Evolutionary conservation across 495 filamentous ascomycete species (phyloP).

Genomic region (Aspergillus kassunensis): DNA sequence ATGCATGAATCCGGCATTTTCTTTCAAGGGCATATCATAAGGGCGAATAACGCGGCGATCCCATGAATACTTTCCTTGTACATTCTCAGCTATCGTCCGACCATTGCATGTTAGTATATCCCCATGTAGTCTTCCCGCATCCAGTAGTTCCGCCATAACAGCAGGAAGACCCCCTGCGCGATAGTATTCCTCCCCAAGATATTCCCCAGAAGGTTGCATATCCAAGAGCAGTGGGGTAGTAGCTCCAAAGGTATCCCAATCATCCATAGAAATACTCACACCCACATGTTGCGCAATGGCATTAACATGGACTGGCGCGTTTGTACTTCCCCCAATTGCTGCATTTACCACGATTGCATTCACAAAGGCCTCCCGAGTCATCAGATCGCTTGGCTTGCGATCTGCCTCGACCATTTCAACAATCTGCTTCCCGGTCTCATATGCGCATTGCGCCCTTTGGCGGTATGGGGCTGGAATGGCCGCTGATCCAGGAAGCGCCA

Average conservation of each 20-base stretch:
- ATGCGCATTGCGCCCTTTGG: conserved; percentile 49
- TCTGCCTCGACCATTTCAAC: conserved; percentile 53
- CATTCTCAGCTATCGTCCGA: conserved; percentile 38
- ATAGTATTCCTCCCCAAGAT: conserved; percentile 50
- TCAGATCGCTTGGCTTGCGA: conserved; percentile 52
- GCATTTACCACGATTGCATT: conserved; percentile 53
- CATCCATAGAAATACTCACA: conserved; percentile 46
- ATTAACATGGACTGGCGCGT: conserved; percentile 53
- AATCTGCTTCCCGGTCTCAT: conserved; percentile 49
- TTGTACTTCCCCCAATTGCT: conserved; percentile 54
- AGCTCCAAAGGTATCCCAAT: conserved; percentile 51
- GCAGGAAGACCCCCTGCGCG: conserved; percentile 52
- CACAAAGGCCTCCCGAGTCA: conserved; percentile 53
- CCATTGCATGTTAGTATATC: conserved; percentile 44
- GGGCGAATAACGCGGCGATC: conserved; percentile 41
- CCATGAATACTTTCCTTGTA: conserved; percentile 41
- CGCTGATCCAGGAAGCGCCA: conserved; percentile 54
- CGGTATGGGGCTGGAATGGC: conserved; percentile 53
- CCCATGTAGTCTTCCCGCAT: conserved; percentile 40
- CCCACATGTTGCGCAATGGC: conserved; percentile 53
- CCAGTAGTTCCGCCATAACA: conserved; percentile 50
- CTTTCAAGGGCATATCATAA: conserved; percentile 43
- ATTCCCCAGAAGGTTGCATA: conserved; percentile 51
- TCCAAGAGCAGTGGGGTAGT: conserved; percentile 49
- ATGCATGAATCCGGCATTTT: conserved; percentile 49